Conservation (phyloP, 495 filamentous ascomycete genomes). For the Trichocladium antarcticum region DNA sequence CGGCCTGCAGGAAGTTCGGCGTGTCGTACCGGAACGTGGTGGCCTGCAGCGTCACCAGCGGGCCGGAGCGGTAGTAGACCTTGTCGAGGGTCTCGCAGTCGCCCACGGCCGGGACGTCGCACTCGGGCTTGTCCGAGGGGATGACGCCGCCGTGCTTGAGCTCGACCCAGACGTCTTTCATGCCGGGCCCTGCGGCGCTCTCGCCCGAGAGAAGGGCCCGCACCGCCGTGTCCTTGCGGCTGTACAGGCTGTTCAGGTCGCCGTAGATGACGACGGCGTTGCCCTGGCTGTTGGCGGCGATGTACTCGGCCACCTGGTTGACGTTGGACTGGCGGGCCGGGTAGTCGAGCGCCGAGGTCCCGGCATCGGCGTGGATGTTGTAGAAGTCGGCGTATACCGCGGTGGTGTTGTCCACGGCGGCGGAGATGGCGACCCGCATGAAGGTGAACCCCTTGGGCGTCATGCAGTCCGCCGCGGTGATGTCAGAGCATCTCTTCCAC, state of each 20-base stretch:
- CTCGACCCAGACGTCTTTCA: constrained; percentile 46
- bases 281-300: constrained; percentile 40
- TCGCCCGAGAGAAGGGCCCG: constrained; percentile 31
- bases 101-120: constrained; percentile 37
- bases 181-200: constrained; percentile 18
- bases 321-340: constrained; percentile 44
- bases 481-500: constrained; percentile 47
- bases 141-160: constrained; percentile 34
- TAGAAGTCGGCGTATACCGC: constrained; percentile 46
- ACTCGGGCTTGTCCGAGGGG: constrained; percentile 36
- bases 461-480: constrained; percentile 45
- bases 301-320: constrained; percentile 44
- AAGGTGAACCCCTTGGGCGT: constrained; percentile 57
- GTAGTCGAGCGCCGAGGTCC: constrained; percentile 38
- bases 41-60: constrained; percentile 34
- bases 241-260: constrained; percentile 51
- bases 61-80: constrained; percentile 45
- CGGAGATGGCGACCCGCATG: constrained; percentile 35
- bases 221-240: constrained; percentile 41
- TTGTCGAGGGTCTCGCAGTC: constrained; percentile 55
- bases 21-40: constrained; percentile 41
- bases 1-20: constrained; percentile 38
- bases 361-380: constrained; percentile 54
- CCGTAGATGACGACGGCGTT: constrained; percentile 51
- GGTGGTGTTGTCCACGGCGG: constrained; percentile 6